Percentiles rank a stretch among this genome's conserved stretches.
phyloP scores from a whole-genome alignment of 2,329 filamentous ascomycete species.

The Akanthomyces lecanii region DNA sequence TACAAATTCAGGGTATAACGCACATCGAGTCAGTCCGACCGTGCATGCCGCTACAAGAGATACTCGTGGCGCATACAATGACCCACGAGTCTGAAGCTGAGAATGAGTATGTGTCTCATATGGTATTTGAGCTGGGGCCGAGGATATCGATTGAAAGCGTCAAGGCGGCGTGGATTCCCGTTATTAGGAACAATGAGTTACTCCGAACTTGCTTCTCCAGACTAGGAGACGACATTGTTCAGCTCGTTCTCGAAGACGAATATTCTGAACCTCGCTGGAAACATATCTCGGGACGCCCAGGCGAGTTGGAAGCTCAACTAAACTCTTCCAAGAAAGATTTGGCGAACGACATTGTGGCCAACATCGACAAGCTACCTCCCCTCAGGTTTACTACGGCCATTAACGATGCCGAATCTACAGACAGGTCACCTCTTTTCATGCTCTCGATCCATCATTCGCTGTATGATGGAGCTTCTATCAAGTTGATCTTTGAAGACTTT shows the following conservation, averaged over 20 bases:
- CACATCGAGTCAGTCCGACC: conserved; percentile 19
- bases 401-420: conserved; percentile 21
- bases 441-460: conserved; percentile 35
- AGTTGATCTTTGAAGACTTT: conserved; percentile 31
- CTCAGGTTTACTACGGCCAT: not conserved
- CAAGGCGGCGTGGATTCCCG: conserved; percentile 24
- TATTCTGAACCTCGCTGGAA: not conserved
- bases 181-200: conserved; percentile 26
- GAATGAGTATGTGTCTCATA: conserved; percentile 32
- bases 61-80: conserved; percentile 32
- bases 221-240: conserved; percentile 28
- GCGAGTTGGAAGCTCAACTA: conserved; percentile 21
- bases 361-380: conserved; percentile 1
- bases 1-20: not conserved
- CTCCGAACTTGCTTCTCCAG: conserved; percentile 30
- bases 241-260: conserved; percentile 26
- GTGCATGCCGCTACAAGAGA: conserved; percentile 21
- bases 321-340: not conserved
- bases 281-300: not conserved
- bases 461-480: conserved; percentile 33
- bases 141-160: conserved; percentile 22
- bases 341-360: not conserved
- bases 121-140: conserved; percentile 26
- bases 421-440: conserved; percentile 25
- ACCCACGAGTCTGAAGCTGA: conserved; percentile 23